Evolutionary conservation across 805 yeast species (phyloP).

Genomic region (Kazachstania bromeliacearum): DNA sequence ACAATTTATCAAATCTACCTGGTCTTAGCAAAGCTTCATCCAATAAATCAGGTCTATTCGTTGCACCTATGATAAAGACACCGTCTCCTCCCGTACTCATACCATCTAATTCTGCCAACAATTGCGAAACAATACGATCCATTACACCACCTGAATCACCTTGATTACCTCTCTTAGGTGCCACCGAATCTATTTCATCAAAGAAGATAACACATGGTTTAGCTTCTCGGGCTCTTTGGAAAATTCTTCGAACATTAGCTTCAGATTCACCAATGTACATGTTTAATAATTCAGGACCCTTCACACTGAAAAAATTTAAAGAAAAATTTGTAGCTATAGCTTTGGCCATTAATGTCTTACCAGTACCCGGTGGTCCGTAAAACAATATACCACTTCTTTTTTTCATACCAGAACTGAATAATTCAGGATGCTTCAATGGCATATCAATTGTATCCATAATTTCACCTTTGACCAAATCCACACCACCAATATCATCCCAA

Average conservation of each 20-base stretch:
- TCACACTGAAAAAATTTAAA: constrained; percentile 87
- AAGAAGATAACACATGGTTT: constrained; percentile 96
- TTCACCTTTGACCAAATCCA: constrained; percentile 82
- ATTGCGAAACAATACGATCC: constrained; percentile 96
- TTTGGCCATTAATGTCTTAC: constrained; percentile 89
- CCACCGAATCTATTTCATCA: constrained; percentile 95
- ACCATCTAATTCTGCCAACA: constrained; percentile 91
- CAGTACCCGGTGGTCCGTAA: constrained; percentile 99
- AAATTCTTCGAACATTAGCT: constrained; percentile 90
- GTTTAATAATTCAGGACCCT: constrained; percentile 92
- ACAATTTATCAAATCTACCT: constrained; percentile 90
- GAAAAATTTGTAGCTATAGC: constrained; percentile 96
- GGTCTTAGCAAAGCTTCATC: constrained; percentile 93
- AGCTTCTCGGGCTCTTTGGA: constrained; percentile 91
- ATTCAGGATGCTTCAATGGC: constrained; percentile 88
- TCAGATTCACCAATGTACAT: constrained; percentile 99
- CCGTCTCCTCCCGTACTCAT: constrained; percentile 81
- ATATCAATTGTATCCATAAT: constrained; percentile 91
- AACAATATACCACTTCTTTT: constrained; percentile 89
- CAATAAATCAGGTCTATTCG: constrained; percentile 88
- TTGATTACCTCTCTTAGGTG: constrained; percentile 96
- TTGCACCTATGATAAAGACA: constrained; percentile 97
- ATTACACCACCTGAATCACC: constrained; percentile 99
- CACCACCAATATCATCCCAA: constrained; percentile 97
- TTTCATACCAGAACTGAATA: constrained; percentile 81